Evolutionary conservation across 2,329 filamentous ascomycete genomes (phyloP), one percentile per base, ranked within the genome.

Genomic region (Cladobotryum protrusum): DNA sequence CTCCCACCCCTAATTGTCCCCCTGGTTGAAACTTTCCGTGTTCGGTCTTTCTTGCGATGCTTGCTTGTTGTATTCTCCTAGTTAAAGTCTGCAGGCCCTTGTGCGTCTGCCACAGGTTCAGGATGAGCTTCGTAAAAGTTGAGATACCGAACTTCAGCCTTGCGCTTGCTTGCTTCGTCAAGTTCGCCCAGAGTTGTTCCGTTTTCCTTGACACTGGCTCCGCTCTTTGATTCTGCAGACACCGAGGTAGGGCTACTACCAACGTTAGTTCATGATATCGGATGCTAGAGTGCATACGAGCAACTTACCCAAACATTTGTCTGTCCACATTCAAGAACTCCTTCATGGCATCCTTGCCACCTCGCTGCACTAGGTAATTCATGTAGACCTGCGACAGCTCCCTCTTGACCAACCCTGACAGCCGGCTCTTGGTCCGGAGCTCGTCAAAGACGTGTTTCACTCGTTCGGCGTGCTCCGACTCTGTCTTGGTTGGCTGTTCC

Each of bases 281-380:
- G 34, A 24, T 24, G 12, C 9, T 4, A 39, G 17, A 9, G 17
- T 17, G 43, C 41, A 43, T 42, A 35, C 17, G 34, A 32, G 40
- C 7, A 13, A 61, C 81, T 68, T 72, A 85, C 83, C 93, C 93
- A 65, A 95, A 93, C 52, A 96, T 81, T 66, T 95, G 87, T 40
- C 84, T 81, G 64, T 99, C 92, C 34, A 97, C 73, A 52, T 78
- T 73, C 63, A 96, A 76, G 66, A 91, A 96, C 59, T 91, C 86
- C 68, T 90, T 89, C 72, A 95, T 92, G 2, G 89, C 81, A 32
- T 91, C 82, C 65, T 90, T 87, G 53, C 82, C 84, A 13, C 92
- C 91, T 48, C 87, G 78, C 59, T 95, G 85, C 55, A 95, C 81
- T 34, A 99, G 75, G 62, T 93, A 96, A 12, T 78, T 73, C 74